Conservation (phyloP, 176 grass and related monocot genomes). For the Aegilops speltoides region DNA sequence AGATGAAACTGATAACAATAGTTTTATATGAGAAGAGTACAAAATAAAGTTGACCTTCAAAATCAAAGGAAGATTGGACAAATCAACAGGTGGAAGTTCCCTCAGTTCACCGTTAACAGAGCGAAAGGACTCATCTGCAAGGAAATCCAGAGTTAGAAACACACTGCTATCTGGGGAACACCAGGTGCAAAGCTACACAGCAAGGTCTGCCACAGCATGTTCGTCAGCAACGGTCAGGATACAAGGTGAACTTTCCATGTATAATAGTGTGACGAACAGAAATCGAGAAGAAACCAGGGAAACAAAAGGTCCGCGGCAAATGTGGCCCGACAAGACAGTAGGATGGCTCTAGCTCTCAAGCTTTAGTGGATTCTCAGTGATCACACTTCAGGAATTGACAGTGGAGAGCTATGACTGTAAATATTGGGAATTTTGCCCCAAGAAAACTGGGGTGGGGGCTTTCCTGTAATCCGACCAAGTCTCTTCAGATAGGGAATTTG, state of each 20-base stretch:
- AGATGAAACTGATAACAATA: constrained; percentile 17
- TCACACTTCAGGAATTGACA: neutral
- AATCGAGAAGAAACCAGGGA: neutral
- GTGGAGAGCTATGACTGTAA: neutral
- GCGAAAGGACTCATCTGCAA: constrained; percentile 74
- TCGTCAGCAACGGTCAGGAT: neutral
- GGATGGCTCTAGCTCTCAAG: neutral
- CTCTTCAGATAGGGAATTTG: neutral
- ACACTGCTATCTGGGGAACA: neutral
- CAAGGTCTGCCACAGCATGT: neutral
- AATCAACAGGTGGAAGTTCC: constrained; percentile 85
- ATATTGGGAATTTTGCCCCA: neutral
- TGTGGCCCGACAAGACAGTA: neutral
- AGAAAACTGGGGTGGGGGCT: neutral
- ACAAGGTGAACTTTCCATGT: neutral
- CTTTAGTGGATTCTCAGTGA: constrained; percentile 4
- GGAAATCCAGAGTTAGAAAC: constrained; percentile 27
- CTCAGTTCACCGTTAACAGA: constrained; percentile 75
- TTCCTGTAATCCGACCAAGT: neutral
- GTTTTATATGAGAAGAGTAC: constrained; percentile 21
- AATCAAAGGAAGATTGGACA: constrained; percentile 92
- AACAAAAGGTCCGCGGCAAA: neutral
- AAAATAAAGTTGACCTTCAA: constrained; percentile 60
- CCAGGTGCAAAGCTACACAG: neutral
- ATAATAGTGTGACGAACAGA: neutral